Percentiles rank a stretch among this genome's conserved stretches.
Evolutionary conservation across 768 basidiomycete genomes (phyloP).

Genomic region (Pleurotus ostreatus): DNA sequence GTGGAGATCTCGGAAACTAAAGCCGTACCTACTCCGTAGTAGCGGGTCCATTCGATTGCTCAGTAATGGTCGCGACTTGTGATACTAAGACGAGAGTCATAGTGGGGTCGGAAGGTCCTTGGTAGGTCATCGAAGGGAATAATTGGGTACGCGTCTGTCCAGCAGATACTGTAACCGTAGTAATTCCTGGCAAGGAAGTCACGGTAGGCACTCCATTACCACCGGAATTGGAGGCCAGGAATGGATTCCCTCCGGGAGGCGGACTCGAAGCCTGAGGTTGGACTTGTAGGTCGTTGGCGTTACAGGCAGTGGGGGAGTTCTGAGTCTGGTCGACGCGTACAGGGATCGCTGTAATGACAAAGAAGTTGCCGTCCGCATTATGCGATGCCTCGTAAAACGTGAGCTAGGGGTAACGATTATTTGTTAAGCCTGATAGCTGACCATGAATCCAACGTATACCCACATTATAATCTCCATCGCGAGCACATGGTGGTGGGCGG

Average conservation of each 20-base stretch:
- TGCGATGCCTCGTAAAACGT: conserved; percentile 42
- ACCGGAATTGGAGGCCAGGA: conserved; percentile 15
- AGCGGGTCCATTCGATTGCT: not conserved
- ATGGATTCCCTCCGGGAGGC: conserved; percentile 24
- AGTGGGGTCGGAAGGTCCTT: not conserved
- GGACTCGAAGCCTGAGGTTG: conserved; percentile 32
- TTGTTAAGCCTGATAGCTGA: not conserved
- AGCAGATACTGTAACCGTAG: not conserved
- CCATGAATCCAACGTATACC: conserved; percentile 9
- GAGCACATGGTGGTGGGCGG: conserved; percentile 37
- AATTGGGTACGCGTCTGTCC: not conserved
- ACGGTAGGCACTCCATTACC: conserved; percentile 3
- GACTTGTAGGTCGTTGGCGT: conserved; percentile 17
- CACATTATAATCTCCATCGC: conserved; percentile 40
- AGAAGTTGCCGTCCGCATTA: conserved; percentile 26
- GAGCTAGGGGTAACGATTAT: conserved; percentile 23
- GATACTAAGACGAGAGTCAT: conserved; percentile 2
- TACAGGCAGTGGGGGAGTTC: conserved; percentile 20
- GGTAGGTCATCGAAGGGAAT: not conserved
- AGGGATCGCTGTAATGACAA: conserved; percentile 37
- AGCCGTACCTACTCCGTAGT: not conserved
- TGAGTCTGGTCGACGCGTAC: conserved; percentile 27
- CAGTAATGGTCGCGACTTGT: not conserved
- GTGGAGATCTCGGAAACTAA: not conserved
- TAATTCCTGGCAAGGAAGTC: not conserved